Evolutionary conservation across 2,329 filamentous ascomycete species (phyloP), one percentile per base, ranked within the genome.

Genomic region (Epichloe gansuensis): DNA sequence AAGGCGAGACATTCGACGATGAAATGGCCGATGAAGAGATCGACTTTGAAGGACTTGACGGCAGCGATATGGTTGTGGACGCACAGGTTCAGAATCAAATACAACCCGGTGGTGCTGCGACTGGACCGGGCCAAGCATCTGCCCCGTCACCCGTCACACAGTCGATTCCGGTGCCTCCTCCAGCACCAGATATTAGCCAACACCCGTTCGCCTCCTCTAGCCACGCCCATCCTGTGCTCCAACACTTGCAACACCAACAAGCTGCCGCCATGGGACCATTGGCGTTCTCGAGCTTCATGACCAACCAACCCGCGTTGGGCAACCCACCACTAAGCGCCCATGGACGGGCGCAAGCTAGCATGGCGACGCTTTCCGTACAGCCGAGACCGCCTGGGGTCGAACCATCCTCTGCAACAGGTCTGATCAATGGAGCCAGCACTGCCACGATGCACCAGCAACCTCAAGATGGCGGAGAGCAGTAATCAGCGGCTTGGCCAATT

Each of bases 21-120:
- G 71, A 73, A 37, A 70, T 67, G 59, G 63, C 64, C 2, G 72
- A 73, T 13, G 71, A 72, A n/a, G 70, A 72, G n/a, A 69, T 73
- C 41, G 69, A 70, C 21, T 68, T 70, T 42, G 72, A 72, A 34
- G 69, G 64, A 9, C 53, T 71, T 17, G 70, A 73, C 31, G 64
- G 62, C 5, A 67, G 59, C 54, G 70, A 71, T 28, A 70, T 70
- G 68, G 61, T 62, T 4, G 59, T 70, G 3, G 68, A 72, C 46
- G 59, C 54, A 3, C 62, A 66, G 46, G 57, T 52, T 6, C 64
- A 63, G 21, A 63, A 65, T 25, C 48, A 34, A 15, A 47, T 54
- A 25, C 55, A 52, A 21, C 28, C 38, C 12, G 48, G 39, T n/a
- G 43, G 23, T 31, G 46, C 11, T 15, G 41, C 52, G 4, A 11